Percentiles rank a stretch among this genome's conserved stretches.
phyloP scores from a whole-genome alignment of 139 green algal species.

The Volvox africanus region DNA sequence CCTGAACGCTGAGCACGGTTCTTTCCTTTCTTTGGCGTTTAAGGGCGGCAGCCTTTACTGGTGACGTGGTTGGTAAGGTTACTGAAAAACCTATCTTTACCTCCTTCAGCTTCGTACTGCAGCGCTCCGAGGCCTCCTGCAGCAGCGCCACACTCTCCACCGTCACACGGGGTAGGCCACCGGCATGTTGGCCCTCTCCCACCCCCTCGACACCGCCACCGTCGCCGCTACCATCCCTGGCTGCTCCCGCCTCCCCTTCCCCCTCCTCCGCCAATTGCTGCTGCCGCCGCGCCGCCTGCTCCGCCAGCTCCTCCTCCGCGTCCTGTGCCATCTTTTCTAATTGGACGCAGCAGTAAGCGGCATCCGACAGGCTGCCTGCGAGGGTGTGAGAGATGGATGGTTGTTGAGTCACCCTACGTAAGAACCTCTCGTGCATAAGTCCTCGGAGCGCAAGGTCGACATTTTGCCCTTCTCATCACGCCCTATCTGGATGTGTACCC shows the following conservation, averaged over 20 bases:
- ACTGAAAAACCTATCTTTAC: background rate
- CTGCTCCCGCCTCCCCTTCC: background rate
- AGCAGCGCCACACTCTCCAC: conserved; percentile 39
- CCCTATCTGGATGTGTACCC: no score
- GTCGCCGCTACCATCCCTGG: background rate
- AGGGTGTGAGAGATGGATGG: background rate
- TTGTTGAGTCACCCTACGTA: no score
- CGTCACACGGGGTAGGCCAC: background rate
- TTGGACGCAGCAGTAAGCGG: conserved; percentile 28
- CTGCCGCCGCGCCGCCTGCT: background rate
- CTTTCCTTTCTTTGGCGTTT: no score
- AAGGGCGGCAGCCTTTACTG: no score
- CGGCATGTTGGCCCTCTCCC: background rate
- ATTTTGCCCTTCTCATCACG: no score
- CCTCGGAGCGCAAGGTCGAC: no score
- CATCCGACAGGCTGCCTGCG: conserved; percentile 20
- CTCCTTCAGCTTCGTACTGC: background rate
- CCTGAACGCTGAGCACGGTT: no score
- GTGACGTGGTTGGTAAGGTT: no score
- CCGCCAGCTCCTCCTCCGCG: conserved; percentile 43
- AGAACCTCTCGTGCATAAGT: no score
- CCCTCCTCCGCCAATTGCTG: background rate
- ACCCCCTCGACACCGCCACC: background rate
- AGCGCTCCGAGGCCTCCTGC: conserved; percentile 33
- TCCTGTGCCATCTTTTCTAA: conserved; percentile 27